Base-by-base conservation (phyloP, 2,329 filamentous ascomycete species). In the Aspergillus sergii region DNA sequence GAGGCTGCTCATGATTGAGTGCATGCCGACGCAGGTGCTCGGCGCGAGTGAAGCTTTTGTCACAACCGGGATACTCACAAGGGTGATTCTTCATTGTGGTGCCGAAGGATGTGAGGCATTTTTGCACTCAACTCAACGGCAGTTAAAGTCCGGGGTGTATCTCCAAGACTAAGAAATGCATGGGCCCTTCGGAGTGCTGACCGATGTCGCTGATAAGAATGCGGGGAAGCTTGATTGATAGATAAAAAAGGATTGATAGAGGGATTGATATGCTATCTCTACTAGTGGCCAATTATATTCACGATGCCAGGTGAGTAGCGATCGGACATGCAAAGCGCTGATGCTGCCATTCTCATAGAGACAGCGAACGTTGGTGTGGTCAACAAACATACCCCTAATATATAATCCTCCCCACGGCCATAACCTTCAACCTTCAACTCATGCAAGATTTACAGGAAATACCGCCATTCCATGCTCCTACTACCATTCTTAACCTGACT, bases 401-500 rank as follows among this genome's bases (percentile, higher is more conserved):
- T n/a, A 41, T 0, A 4, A n/a, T 41, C 39, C 7, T 3, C 39
- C 19, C 16, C 39, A 28, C 26, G 26, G 26, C 26, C 34, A 16
- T 16, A 16, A 39, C 14, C 10, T 12, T 4, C 32, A 16, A 39
- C 14, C 10, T 12, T 4, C 32, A 11, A 34, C 3, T 4, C 1
- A 9, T 41, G 39, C 8, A 10, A 19, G 39, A 41, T 41, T 19
- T 41, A 41, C 39, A n/a, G 7, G 16, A 41, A 41, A 19, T 41
- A 41, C 78, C 34, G 75, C 50, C 14, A 51, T 28, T 51, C 12
- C 28, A 53, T 26, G 61, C 75, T 78, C 16, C 72, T 67, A 58
- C 81, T 75, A 0, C 81, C 79, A 16, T 79, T 74, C 2, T 65
- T 67, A 48, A 82, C 69, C n/a, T 74, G 69, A 32, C 74, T 71